Evolutionary conservation across 805 yeast genomes (phyloP).

Genomic region (Suhomyces faveliae): DNA sequence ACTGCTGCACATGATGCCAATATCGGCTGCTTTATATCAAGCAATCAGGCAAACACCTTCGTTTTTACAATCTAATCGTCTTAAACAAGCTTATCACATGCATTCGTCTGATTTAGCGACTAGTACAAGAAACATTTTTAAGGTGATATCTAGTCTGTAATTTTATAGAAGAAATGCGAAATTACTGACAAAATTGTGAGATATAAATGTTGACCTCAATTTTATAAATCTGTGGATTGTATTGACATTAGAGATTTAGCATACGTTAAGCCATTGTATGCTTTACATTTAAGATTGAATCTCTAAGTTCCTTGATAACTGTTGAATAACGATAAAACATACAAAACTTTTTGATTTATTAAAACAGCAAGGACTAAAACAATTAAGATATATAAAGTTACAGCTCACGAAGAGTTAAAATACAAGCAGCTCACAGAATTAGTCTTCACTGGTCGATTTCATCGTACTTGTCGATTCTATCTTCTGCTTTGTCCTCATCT

Average conservation of each 20-base stretch:
- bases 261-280: neutral
- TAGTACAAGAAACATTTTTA: too few species aligned
- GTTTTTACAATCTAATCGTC: too few species aligned
- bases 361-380: slow-evolving; percentile 1
- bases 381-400: neutral
- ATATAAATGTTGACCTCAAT: too few species aligned
- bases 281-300: neutral
- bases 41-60: too few species aligned
- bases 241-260: neutral
- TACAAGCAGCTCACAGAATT: neutral
- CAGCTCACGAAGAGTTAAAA: neutral
- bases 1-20: too few species aligned
- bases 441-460: slow-evolving; percentile 40
- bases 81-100: too few species aligned
- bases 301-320: neutral
- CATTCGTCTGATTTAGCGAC: too few species aligned
- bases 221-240: neutral
- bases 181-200: neutral
- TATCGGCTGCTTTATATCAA: too few species aligned
- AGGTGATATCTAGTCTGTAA: too few species aligned
- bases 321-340: neutral
- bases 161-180: neutral
- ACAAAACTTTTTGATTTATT: neutral
- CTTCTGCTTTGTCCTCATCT: slow-evolving; percentile 49
- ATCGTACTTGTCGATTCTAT: slow-evolving; percentile 51